These are phyloP conservation scores for Basipetospora chlamydospora DNA, from an alignment of 2,329 filamentous ascomycete genomes.

Conservation along the genomic window DNA sequence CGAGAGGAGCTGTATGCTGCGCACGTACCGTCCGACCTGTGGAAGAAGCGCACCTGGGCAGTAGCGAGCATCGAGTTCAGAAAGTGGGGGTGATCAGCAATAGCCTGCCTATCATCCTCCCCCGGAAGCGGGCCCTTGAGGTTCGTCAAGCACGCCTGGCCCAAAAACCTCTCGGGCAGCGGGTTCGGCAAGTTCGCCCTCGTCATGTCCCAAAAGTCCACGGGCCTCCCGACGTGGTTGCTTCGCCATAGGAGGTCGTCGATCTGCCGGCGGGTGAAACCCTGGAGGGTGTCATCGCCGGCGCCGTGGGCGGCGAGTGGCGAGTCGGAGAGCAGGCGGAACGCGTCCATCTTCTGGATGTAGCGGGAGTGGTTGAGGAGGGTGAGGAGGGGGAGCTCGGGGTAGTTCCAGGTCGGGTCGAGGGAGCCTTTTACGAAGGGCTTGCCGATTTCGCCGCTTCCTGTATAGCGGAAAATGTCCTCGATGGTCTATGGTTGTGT, in stretches of 20 bases:
- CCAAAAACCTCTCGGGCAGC: conserved; percentile 4
- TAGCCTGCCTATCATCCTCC: conserved; percentile 1
- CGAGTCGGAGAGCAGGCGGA: conserved; percentile 2
- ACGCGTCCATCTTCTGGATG: conserved; percentile 6
- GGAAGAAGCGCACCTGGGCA: conserved; percentile 1
- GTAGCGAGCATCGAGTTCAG: conserved; percentile 3
- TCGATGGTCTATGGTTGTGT: conserved; percentile 4
- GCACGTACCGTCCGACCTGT: conserved; percentile 3
- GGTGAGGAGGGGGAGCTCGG: conserved; percentile 3
- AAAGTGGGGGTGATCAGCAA: conserved; percentile 2
- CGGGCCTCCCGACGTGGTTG: background rate
- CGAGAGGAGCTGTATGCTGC: background rate
- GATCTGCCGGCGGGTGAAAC: background rate
- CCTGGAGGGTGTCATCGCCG: conserved; percentile 1
- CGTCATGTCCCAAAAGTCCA: conserved; percentile 4
- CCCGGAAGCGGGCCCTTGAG: conserved; percentile 1
- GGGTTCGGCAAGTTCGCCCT: conserved; percentile 1
- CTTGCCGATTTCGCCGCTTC: conserved; percentile 3
- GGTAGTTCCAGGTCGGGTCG: conserved; percentile 4
- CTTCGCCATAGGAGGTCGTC: background rate
- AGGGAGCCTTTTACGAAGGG: conserved; percentile 4
- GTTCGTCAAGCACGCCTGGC: conserved; percentile 4
- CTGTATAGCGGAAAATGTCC: conserved; percentile 6
- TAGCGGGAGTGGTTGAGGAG: conserved; percentile 7
- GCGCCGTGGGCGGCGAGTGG: conserved; percentile 1